Base-by-base conservation (phyloP, 2,329 filamentous ascomycete genomes). In the Cytospora piceicola region DNA sequence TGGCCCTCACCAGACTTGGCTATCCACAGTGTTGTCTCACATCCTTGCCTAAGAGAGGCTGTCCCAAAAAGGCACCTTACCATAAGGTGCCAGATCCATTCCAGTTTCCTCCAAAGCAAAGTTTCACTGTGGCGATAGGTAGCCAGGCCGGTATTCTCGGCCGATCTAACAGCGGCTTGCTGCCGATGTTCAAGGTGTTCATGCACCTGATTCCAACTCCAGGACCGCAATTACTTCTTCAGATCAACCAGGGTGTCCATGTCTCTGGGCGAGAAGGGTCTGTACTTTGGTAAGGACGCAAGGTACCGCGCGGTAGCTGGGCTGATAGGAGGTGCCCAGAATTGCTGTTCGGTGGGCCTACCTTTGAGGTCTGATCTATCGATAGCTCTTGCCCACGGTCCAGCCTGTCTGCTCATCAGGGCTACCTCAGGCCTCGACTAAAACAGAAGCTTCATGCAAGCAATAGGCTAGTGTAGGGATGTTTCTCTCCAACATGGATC, bases 391-490 rank as follows among this genome's bases (percentile, higher is more conserved):
- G 29, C 53, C 53, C 53, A 51, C 61, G 42, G 61, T 27, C 61
- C 46, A 57, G 39, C 30, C 30, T 24, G 20, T 57, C 53, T 63
- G 42, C 61, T 63, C 61, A 27, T 52, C 63, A 65, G 29, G 63
- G 56, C 32, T 36, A 34, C 49, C 60, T n/a, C 42, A 51, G 57
- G 61, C 56, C 61, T 55, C 66, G 60, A 56, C 58, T 67, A 65
- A 65, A 67, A 67, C 66, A 67, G 58, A 64, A 57, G 62, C 63
- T 65, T 67, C 66, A 67, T 67, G 66, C 66, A 65, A 65, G 58
- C 66, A 67, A 67, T 67, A 67, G 66, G 66, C 58, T 65, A 63
- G 66, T 61, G 66, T 62, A 67, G 63, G 63, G 63, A 65, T 67
- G 66, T 65, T 64, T 67, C 63, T 58, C 62, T 55, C 55, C 57